Evolutionary conservation across 139 green algal genomes (phyloP), one percentile per base, ranked within the genome.

Genomic region (Chlorella sp.): DNA sequence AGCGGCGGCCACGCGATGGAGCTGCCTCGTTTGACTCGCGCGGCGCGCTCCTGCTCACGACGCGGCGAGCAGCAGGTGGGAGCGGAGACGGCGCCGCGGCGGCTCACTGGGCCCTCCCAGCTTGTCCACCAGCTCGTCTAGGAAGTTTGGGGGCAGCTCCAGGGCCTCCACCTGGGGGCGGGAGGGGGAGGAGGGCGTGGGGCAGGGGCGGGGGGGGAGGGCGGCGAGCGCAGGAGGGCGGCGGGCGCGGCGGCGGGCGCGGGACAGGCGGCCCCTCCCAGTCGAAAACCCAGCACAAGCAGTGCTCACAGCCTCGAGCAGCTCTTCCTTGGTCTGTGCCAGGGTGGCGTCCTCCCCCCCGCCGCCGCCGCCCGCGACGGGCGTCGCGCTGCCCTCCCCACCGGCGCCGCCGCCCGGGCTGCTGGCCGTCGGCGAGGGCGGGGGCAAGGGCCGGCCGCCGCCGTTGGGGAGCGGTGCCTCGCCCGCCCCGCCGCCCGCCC

Each of bases 81-180:
- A n/a, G n/a, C n/a, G n/a, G n/a, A n/a, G n/a, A n/a, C n/a, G n/a
- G n/a, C n/a, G n/a, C 86, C 86, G 61, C 77, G 77, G 42, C 83
- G 41, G 61, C 35, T 61, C 29, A 5, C 31, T 38, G 31, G 88
- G 85, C 8, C 93, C 93, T 0, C 93, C 93, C 73, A 97, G 80
- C 77, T 85, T 61, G 60, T 97, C 81, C 2, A 97, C 87, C 14
- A 97, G 73, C 76, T 83, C 71, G 76, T 98, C 94, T 40, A 97
- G 84, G 79, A 95, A 95, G 87, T 97, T 97, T 67, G 89, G 79
- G 5, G 93, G 93, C 71, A 97, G 86, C 45, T 87, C 65, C 63
- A 94, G 75, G 5, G 53, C 55, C 1, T 73, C 63, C 0, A 90
- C 67, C 95, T 79, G 63, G 38, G 12, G 31, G 23, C 19, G 31